These are phyloP conservation scores for Kwoniella shandongensis DNA, from an alignment of 768 basidiomycete genomes.

Conservation along the genomic window DNA sequence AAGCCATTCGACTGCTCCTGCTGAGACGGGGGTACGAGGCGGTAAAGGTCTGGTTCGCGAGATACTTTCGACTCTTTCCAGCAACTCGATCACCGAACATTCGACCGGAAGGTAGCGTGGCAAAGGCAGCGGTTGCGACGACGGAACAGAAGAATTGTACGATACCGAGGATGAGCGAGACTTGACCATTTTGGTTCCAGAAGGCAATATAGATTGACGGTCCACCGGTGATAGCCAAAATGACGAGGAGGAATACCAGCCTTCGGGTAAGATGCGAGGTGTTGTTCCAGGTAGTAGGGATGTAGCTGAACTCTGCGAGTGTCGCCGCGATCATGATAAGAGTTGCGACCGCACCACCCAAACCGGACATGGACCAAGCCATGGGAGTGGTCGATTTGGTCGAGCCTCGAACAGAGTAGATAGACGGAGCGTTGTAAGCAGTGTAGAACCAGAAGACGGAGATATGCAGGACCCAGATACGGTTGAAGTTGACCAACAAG, in stretches of 20 bases:
- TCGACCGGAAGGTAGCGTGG: slow-evolving; percentile 88
- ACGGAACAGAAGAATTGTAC: slow-evolving; percentile 95
- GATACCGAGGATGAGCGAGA: slow-evolving; percentile 89
- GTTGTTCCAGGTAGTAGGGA: slow-evolving; percentile 98
- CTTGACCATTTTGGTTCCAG: slow-evolving; percentile 64
- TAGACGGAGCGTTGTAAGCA: slow-evolving; percentile 81
- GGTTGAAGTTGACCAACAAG: slow-evolving; percentile 98
- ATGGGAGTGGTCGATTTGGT: slow-evolving; percentile 68
- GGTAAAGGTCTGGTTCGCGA: slow-evolving; percentile 97
- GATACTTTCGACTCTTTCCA: slow-evolving; percentile 92
- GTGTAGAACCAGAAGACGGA: slow-evolving; percentile 96
- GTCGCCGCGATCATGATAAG: slow-evolving; percentile 95
- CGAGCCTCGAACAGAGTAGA: slow-evolving; percentile 62
- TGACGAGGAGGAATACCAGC: slow-evolving; percentile 81
- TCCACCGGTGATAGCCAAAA: slow-evolving; percentile 83
- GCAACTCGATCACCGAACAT: slow-evolving; percentile 99
- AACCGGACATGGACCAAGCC: slow-evolving; percentile 87
- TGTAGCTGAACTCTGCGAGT: slow-evolving; percentile 91
- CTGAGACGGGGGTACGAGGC: slow-evolving; percentile 82
- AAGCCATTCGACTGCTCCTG: slow-evolving; percentile 68
- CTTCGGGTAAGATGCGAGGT: slow-evolving; percentile 92
- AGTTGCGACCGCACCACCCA: slow-evolving; percentile 94
- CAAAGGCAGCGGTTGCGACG: slow-evolving; percentile 78
- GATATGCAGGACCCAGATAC: slow-evolving; percentile 97
- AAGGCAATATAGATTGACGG: slow-evolving; percentile 94